Evolutionary conservation across 352 stramenopile species (phyloP), one percentile per base, ranked within the genome.

Genomic region (Phytophthora sansomeana): DNA sequence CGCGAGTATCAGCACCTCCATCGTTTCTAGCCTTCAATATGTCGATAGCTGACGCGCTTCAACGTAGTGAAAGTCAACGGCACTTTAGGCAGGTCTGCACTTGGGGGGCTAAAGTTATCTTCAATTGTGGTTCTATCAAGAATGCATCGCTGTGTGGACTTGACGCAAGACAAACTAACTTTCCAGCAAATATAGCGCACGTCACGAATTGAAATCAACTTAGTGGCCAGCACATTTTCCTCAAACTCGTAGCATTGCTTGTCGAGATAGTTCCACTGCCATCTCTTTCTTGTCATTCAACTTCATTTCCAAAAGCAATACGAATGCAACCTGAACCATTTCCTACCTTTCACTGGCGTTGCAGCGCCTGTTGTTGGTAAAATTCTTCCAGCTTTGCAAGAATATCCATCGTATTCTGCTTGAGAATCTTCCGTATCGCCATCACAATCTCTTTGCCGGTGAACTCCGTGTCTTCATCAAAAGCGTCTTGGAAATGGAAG

Each of bases 401-500:
- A 24, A 94, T 91, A 39, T 86, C 81, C 69, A 90, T 87, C 32
- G 86, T 94, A 53, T 92, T 90, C 48, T 94, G 86, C 69, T 94
- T 94, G 38, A 94, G 72, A 58, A 94, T 89, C 69, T 93, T 92
- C 50, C 86, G 75, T 46, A 92, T 89, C 5, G 85, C 83, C 71
- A 87, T 90, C 61, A 92, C 84, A 60, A 92, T 88, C 57, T 94
- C 86, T 53, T 92, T 92, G 29, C 86, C 86, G 8, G 84, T 92
- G 54, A 93, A 94, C 64, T 94, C 86, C 3, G 74, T 83, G 19
- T 94, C 86, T 70, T 94, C 86, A 32, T 94, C 86, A 41, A 94
- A 94, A 8, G 84, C 84, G 56, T 94, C 84, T 59, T 94, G 86
- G 67, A 90, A 94, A 35, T 91, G 80, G 58, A 93, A 92, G 72